Conservation (phyloP, 1,139 yeast species). For the Taphrina pruni region DNA sequence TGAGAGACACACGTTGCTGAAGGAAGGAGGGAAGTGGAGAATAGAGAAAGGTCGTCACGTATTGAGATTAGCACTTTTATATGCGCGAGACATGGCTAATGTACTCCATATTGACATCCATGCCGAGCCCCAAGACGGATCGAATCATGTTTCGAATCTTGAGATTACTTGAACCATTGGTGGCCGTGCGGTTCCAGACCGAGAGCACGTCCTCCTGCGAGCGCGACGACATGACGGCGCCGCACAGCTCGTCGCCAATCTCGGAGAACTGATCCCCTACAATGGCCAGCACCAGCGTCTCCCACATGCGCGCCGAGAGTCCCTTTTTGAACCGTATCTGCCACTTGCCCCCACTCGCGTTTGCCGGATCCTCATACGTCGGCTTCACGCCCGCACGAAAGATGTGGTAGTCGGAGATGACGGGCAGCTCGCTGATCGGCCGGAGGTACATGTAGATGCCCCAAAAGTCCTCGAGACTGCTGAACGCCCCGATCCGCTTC, state of each 20-base stretch:
- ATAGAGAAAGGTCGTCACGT: no score
- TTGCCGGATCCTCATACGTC: constrained; percentile 74
- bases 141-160: constrained; percentile 48
- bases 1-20: no score
- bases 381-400: constrained; percentile 71
- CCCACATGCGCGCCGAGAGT: constrained; percentile 51
- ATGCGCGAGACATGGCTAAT: constrained; percentile 32
- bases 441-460: constrained; percentile 58
- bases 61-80: neutral
- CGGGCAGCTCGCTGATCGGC: constrained; percentile 58
- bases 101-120: constrained; percentile 44
- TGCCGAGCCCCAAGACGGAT: constrained; percentile 48
- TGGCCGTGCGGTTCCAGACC: constrained; percentile 50
- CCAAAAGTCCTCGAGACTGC: constrained; percentile 68
- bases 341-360: constrained; percentile 72
- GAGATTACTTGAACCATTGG: constrained; percentile 43
- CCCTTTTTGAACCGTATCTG: constrained; percentile 58
- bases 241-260: constrained; percentile 51
- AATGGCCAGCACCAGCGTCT: constrained; percentile 50
- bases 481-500: constrained; percentile 51
- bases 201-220: constrained; percentile 52
- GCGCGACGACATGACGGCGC: constrained; percentile 53
- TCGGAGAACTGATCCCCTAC: constrained; percentile 48
- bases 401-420: constrained; percentile 65
- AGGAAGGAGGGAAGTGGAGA: neutral